phyloP scores from a whole-genome alignment of 2,329 filamentous ascomycete species.

The Arthrobotrys pseudoclavata region DNA sequence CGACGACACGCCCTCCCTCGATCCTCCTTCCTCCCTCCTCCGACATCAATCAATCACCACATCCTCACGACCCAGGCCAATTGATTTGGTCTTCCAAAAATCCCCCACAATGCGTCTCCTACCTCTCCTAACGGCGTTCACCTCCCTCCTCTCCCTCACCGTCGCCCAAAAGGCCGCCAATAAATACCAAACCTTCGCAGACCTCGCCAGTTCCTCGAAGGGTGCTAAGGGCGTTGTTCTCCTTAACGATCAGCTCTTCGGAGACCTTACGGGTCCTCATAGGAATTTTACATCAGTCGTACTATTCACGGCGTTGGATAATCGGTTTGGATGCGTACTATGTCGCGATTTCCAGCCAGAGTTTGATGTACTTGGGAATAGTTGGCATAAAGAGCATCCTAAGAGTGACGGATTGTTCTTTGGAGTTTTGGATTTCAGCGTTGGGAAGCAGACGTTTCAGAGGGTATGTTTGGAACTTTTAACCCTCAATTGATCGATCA shows the following conservation, averaged over 20 bases:
- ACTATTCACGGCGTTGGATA: constrained; percentile 86
- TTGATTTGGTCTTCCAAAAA: constrained; percentile 48
- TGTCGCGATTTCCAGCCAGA: constrained; percentile 94
- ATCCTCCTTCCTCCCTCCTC: background rate
- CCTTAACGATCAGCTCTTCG: constrained; percentile 82
- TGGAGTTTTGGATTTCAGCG: constrained; percentile 85
- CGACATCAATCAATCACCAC: constrained; percentile 26
- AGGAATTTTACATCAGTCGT: constrained; percentile 87
- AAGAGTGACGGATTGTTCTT: constrained; percentile 80
- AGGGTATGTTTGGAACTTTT: constrained; percentile 64
- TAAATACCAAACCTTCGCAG: constrained; percentile 61
- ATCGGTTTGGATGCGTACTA: constrained; percentile 84
- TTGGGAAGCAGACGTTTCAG: constrained; percentile 87
- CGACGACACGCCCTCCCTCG: constrained; percentile 50
- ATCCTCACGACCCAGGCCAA: constrained; percentile 33
- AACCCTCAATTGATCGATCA: constrained; percentile 20
- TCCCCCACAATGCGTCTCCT: constrained; percentile 53
- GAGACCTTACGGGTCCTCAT: constrained; percentile 79
- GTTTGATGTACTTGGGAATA: constrained; percentile 87
- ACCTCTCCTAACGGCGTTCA: constrained; percentile 40
- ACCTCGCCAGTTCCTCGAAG: constrained; percentile 53
- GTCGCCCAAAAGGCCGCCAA: constrained; percentile 46
- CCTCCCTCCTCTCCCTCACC: constrained; percentile 52
- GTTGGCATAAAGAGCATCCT: constrained; percentile 89
- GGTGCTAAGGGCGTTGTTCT: constrained; percentile 66